Conservation (phyloP, 257 asterid genomes). For the Ilex asprella region DNA sequence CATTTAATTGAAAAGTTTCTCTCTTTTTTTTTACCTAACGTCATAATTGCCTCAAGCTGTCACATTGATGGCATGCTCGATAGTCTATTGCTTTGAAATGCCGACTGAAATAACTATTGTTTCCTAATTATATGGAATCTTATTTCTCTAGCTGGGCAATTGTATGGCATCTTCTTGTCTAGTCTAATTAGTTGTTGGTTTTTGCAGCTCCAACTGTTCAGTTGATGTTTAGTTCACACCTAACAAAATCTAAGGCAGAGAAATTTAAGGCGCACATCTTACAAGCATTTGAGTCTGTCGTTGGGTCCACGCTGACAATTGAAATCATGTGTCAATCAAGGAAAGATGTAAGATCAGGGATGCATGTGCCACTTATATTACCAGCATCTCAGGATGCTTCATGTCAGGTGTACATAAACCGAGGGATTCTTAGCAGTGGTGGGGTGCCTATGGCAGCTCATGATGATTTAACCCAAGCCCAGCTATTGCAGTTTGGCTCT, state of each 20-base stretch:
- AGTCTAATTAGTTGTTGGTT: slow-evolving; percentile 8
- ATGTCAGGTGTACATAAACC: slow-evolving; percentile 16
- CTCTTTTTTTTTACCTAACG: too few species aligned
- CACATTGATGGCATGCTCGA: too few species aligned
- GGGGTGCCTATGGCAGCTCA: slow-evolving; percentile 6
- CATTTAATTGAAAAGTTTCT: too few species aligned
- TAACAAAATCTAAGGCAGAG: slow-evolving; percentile 69
- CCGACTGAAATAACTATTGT: too few species aligned
- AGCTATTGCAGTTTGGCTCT: slow-evolving; percentile 4
- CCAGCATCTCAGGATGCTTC: slow-evolving; percentile 37
- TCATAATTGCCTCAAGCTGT: too few species aligned
- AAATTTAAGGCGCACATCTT: slow-evolving; percentile 57
- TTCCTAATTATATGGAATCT: too few species aligned
- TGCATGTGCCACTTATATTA: slow-evolving; percentile 21
- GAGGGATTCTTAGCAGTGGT: background rate
- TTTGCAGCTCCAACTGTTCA: slow-evolving; percentile 87
- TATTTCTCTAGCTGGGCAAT: too few species aligned
- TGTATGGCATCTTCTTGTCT: background rate
- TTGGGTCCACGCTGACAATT: slow-evolving; percentile 64
- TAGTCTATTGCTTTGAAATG: too few species aligned
- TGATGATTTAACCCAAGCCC: slow-evolving; percentile 15
- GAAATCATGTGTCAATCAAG: slow-evolving; percentile 68
- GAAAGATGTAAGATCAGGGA: slow-evolving; percentile 27
- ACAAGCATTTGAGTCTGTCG: slow-evolving; percentile 85
- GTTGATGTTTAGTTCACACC: slow-evolving; percentile 62